Base-by-base conservation (phyloP, 192 early-diverging fungal genomes). In the Coemansia pectinata region DNA sequence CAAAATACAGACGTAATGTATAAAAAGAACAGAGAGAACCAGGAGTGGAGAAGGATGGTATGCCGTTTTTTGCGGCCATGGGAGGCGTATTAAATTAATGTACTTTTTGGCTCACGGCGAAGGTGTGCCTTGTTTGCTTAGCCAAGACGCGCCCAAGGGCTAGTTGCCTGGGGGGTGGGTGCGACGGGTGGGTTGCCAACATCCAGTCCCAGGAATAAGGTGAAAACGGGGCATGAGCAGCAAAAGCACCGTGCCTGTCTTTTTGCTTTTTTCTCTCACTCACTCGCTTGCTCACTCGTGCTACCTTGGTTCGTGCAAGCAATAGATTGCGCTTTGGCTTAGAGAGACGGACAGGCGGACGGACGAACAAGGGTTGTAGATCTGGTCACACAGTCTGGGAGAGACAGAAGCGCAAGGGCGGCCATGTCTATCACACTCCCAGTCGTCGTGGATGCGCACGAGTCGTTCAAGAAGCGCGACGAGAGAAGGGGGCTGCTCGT, bases 51-150 rank as follows among this genome's bases (percentile, higher is more conserved):
- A 67, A 58, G 66, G 66, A 67, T 40, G 41, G 55, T 57, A 29
- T 57, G 55, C 59, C 58, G 34, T 17, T 38, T 60, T 33, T 38
- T 60, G 58, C 58, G 58, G 39, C 58, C 58, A 36, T 36, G 58
- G 58, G 58, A 38, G 58, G 58, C 58, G 58, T 60, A 60, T 36
- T 60, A 60, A 60, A 60, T 60, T 60, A 60, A 60, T 31, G 58
- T 60, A 60, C 58, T 60, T 60, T 60, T 60, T 60, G 29, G 58
- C 34, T 60, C 34, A 38, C 17, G 29, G 33, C 17, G n/a, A 36
- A 27, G 34, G n/a, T 7, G n/a, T 7, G 34, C 33, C 58, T 60
- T 60, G 58, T 38, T 38, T 60, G 58, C 27, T 27, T 60, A 19
- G 29, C 58, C 58, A 38, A 55, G 53, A 50, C 47, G 12, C 55